phyloP scores from a whole-genome alignment of 2,329 filamentous ascomycete genomes.

The Cercospora beticola region DNA sequence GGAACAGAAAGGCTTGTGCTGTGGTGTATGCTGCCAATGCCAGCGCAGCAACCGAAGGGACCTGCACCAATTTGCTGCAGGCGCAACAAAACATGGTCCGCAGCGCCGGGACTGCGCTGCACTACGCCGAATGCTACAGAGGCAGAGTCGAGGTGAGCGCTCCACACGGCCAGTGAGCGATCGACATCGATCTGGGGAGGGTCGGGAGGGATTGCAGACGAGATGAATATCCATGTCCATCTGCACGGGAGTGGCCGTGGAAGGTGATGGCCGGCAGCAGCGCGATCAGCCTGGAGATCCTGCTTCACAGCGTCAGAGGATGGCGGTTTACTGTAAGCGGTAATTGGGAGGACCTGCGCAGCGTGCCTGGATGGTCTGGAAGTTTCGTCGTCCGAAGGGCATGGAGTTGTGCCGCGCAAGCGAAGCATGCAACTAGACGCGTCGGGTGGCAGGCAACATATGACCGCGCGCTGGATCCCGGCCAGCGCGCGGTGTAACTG shows the following conservation, averaged over 20 bases:
- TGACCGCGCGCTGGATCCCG: neutral
- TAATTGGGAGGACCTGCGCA: neutral
- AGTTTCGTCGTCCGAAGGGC: constrained; percentile 10
- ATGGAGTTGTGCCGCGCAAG: constrained; percentile 3
- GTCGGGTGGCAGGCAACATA: neutral
- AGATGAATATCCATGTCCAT: constrained; percentile 14
- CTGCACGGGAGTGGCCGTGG: constrained; percentile 23
- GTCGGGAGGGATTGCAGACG: constrained; percentile 22
- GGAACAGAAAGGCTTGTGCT: constrained; percentile 1
- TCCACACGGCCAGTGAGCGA: constrained; percentile 14
- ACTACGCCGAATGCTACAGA: constrained; percentile 10
- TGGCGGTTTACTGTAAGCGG: neutral
- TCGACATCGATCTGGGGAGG: constrained; percentile 22
- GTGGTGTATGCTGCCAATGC: constrained; percentile 1
- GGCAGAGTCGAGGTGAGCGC: neutral
- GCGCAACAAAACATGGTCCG: constrained; percentile 10
- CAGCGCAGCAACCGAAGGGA: constrained; percentile 13
- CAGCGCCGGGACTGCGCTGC: constrained; percentile 15
- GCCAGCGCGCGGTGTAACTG: neutral
- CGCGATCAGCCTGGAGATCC: constrained; percentile 19
- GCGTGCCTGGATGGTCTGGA: constrained; percentile 14
- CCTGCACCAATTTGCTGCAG: neutral
- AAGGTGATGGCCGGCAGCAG: constrained; percentile 12
- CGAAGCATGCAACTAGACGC: constrained; percentile 8
- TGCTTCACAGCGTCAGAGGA: neutral